Conservation (phyloP, 1,139 yeast genomes). For the Blastobotrys arbuscula region DNA sequence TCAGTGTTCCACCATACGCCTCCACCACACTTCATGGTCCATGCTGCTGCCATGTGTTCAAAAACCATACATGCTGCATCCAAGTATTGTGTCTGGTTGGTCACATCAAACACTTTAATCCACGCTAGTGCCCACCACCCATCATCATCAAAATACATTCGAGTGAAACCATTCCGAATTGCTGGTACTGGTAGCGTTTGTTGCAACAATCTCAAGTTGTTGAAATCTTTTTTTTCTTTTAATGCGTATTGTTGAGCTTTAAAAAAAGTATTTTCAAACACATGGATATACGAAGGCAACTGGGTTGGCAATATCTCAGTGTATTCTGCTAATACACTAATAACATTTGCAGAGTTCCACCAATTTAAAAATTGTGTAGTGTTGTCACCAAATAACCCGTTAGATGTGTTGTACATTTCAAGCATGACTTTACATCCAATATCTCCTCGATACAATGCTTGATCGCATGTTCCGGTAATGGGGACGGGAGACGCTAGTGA, state of each 20-base stretch:
- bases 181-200: conserved; percentile 12
- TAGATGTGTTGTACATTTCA: conserved; percentile 6
- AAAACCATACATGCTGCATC: conserved; percentile 16
- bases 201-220: background rate
- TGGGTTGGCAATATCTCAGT: conserved; percentile 7
- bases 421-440: conserved; percentile 2
- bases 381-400: conserved; percentile 9
- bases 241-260: conserved; percentile 8
- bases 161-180: conserved; percentile 16
- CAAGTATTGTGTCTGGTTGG: conserved; percentile 14
- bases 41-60: conserved; percentile 17
- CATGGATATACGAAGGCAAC: background rate
- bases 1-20: conserved; percentile 21
- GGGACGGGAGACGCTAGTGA: background rate
- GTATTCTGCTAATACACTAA: conserved; percentile 15
- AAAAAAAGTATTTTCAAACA: conserved; percentile 10
- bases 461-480: background rate
- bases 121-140: conserved; percentile 24
- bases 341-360: conserved; percentile 19
- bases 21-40: conserved; percentile 19
- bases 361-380: conserved; percentile 2
- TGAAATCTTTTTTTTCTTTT: conserved; percentile 6
- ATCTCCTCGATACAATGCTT: background rate
- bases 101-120: conserved; percentile 18
- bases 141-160: conserved; percentile 19